Evolutionary conservation across 1,139 yeast genomes (phyloP).

Genomic region (Pichia sp.): DNA sequence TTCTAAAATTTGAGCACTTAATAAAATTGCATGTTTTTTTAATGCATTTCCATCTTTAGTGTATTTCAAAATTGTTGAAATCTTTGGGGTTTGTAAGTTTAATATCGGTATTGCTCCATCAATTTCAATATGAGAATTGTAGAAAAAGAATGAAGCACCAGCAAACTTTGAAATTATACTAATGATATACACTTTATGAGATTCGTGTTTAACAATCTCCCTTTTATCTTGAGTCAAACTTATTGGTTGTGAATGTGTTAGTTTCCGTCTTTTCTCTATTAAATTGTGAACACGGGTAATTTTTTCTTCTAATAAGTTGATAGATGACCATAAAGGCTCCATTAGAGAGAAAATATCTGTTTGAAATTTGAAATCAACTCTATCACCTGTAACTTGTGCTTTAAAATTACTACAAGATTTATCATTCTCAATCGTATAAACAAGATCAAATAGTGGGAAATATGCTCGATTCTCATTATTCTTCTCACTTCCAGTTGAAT

Average conservation of each 20-base stretch:
- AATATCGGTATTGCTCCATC: constrained; percentile 42
- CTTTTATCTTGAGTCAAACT: too few relatives aligned
- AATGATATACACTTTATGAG: constrained; percentile 29
- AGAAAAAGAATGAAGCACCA: constrained; percentile 59
- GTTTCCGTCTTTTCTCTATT: background rate
- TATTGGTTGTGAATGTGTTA: too few relatives aligned
- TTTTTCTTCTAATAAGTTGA: constrained; percentile 21
- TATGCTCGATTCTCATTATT: constrained; percentile 48
- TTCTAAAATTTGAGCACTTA: constrained; percentile 57
- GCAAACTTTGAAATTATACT: constrained; percentile 53
- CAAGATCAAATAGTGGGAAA: constrained; percentile 58
- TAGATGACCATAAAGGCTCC: constrained; percentile 21
- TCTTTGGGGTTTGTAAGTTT: constrained; percentile 69
- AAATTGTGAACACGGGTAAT: constrained; percentile 8
- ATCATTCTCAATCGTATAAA: constrained; percentile 38
- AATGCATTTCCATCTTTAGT: constrained; percentile 20
- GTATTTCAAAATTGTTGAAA: constrained; percentile 48
- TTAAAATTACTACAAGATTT: constrained; percentile 33
- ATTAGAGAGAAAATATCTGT: constrained; percentile 22
- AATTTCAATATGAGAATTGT: constrained; percentile 38
- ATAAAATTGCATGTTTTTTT: constrained; percentile 40
- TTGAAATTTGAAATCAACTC: constrained; percentile 54
- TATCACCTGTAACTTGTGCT: constrained; percentile 53
- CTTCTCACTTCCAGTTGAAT: constrained; percentile 37
- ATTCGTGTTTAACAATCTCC: too few relatives aligned